Evolutionary conservation across 306 rosid species (phyloP), one percentile per base, ranked within the genome.

Genomic region (Pyrus bretschneideri): DNA sequence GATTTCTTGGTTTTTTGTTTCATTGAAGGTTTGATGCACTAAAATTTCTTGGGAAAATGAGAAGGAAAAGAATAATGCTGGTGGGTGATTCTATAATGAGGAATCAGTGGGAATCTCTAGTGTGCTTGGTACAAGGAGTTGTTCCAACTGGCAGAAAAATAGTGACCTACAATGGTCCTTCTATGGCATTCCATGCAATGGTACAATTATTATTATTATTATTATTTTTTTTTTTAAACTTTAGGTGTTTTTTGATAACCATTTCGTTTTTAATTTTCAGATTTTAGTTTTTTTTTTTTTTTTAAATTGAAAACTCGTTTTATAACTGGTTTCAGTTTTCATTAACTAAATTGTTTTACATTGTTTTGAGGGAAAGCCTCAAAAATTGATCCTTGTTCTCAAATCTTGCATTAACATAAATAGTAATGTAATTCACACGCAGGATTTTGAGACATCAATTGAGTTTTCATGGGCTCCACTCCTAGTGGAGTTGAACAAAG

Each of bases 81-180:
- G 98, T 95, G 71, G 98, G 98, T 42, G 98, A 95, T 86, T 95
- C 98, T 71, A 95, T 95, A 76, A 89, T 90, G 91, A 92, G 98
- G 79, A 95, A 95, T 78, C 98, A 95, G 71, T 95, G 98, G 98
- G 98, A 95, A 75, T 95, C 97, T 77, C 97, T 95, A 5, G 97
- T 92, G 49, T 95, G 97, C 79, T 86, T 92, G 51, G 91, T 95
- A 55, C 96, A 95, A 82, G 97, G 97, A 84, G 97, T 92, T 69
- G 82, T 95, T 64, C 96, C 98, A 45, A 88, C 90, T 22, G 89
- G 79, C 71, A 80, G 86, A 60, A 95, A 95, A 78, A 89, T 52
- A 60, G 97, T 95, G 30, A 83, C 89, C 14, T 90, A 90, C 49
- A 80, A 79, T 81, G 98, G 98, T 80, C 91, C 96, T 85, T 77